phyloP scores from a whole-genome alignment of 495 filamentous ascomycete genomes.

The Cenococcum geophilum region DNA sequence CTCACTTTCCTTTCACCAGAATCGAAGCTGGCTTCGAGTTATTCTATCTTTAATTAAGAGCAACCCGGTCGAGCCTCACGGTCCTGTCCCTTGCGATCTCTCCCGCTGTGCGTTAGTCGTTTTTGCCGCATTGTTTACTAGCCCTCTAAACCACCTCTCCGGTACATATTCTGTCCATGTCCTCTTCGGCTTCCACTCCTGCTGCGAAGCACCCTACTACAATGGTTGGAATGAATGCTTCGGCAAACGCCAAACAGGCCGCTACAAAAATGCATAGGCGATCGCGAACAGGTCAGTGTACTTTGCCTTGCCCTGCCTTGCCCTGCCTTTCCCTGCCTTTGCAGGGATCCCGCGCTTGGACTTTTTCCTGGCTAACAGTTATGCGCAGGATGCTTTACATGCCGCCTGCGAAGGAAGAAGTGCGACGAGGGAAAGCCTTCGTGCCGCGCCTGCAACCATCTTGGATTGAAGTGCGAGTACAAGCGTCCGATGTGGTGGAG shows the following conservation, averaged over 20 bases:
- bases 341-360: constrained; percentile 32
- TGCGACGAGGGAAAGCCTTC: constrained; percentile 86
- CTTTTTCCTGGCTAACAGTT: constrained; percentile 27
- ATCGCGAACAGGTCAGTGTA: constrained; percentile 68
- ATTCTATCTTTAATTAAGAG: constrained; percentile 41
- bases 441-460: constrained; percentile 84
- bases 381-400: constrained; percentile 86
- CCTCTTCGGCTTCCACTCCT: constrained; percentile 29
- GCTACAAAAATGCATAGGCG: constrained; percentile 82
- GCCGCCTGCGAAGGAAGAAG: constrained; percentile 91
- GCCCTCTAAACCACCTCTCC: constrained; percentile 26
- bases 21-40: constrained; percentile 31
- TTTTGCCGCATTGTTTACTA: constrained; percentile 33
- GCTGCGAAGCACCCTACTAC: constrained; percentile 36
- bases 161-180: constrained; percentile 32
- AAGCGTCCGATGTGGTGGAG: constrained; percentile 97
- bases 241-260: constrained; percentile 49
- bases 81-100: constrained; percentile 34
- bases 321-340: too few relatives aligned
- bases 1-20: constrained; percentile 27
- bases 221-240: constrained; percentile 44
- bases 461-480: constrained; percentile 85
- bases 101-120: constrained; percentile 33
- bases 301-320: constrained; percentile 11
- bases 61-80: constrained; percentile 30